These are phyloP conservation scores for Alloascoidea hylecoeti DNA, from an alignment of 805 yeast genomes.

Conservation along the genomic window DNA sequence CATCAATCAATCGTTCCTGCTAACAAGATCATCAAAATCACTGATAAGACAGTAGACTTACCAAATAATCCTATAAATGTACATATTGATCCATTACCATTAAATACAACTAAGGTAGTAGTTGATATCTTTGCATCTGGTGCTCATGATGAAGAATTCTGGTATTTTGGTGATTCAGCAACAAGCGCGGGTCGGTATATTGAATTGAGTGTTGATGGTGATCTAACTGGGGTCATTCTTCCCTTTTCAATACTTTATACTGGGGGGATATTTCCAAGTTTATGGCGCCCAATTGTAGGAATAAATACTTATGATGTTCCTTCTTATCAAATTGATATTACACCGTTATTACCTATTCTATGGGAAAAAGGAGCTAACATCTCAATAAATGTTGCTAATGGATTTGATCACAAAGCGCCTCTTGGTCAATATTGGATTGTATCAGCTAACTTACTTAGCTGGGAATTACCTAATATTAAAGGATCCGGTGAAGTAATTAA, in stretches of 20 bases:
- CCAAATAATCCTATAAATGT: slow-evolving; percentile 20
- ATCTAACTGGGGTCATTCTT: slow-evolving; percentile 41
- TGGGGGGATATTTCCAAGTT: slow-evolving; percentile 68
- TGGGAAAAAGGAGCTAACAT: slow-evolving; percentile 34
- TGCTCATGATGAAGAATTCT: slow-evolving; percentile 70
- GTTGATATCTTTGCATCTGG: slow-evolving; percentile 57
- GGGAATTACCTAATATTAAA: slow-evolving; percentile 12
- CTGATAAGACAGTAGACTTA: too few species aligned
- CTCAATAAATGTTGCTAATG: slow-evolving; percentile 32
- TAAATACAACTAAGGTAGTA: slow-evolving; percentile 43
- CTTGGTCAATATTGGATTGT: slow-evolving; percentile 16
- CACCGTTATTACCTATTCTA: slow-evolving; percentile 54
- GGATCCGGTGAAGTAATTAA: slow-evolving; percentile 15
- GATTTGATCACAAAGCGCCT: slow-evolving; percentile 5
- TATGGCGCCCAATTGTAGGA: slow-evolving; percentile 76
- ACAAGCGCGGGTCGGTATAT: slow-evolving; percentile 25
- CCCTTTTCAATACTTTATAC: slow-evolving; percentile 70
- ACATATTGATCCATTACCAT: slow-evolving; percentile 20
- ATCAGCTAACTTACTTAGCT: slow-evolving; percentile 15
- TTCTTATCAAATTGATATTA: slow-evolving; percentile 54
- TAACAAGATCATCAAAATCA: slow-evolving; percentile 6
- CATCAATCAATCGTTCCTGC: slow-evolving; percentile 7
- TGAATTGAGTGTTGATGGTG: slow-evolving; percentile 44
- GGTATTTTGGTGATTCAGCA: slow-evolving; percentile 22
- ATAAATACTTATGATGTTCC: slow-evolving; percentile 61